Percentiles rank a stretch among this genome's conserved stretches.
These are phyloP conservation scores for Suillus americanus DNA, from an alignment of 768 basidiomycete species.

Conservation along the genomic window DNA sequence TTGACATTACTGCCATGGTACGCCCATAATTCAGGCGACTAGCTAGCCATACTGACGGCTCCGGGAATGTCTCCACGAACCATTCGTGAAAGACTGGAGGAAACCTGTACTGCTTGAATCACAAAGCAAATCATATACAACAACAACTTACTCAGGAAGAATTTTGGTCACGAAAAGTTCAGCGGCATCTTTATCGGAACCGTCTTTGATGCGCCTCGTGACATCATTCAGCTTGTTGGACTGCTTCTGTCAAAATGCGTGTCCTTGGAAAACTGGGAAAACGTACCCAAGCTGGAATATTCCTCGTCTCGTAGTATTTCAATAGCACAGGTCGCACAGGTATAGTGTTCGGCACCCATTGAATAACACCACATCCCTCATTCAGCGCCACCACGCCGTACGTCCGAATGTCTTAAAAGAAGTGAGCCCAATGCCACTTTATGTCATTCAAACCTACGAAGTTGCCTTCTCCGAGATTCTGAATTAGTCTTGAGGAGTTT, in stretches of 20 bases:
- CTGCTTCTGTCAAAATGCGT: conserved; percentile 30
- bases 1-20: conserved; percentile 96
- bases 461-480: conserved; percentile 85
- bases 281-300: conserved; percentile 50
- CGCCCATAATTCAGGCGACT: conserved; percentile 85
- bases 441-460: conserved; percentile 57
- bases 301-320: conserved; percentile 60
- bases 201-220: conserved; percentile 53
- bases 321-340: conserved; percentile 76
- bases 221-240: conserved; percentile 41
- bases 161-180: conserved; percentile 54
- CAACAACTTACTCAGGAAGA: conserved; percentile 49
- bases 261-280: not conserved
- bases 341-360: conserved; percentile 96
- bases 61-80: conserved; percentile 97
- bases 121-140: not conserved
- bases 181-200: conserved; percentile 48
- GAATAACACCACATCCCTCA: conserved; percentile 95
- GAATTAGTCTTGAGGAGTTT: conserved; percentile 92
- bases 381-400: conserved; percentile 99
- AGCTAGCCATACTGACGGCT: conserved; percentile 91
- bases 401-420: conserved; percentile 72
- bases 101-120: conserved; percentile 41
- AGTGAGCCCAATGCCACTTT: not conserved
- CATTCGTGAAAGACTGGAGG: conserved; percentile 94